Evolutionary conservation across 2,329 filamentous ascomycete genomes (phyloP).

Genomic region (Cladosporium sp.): DNA sequence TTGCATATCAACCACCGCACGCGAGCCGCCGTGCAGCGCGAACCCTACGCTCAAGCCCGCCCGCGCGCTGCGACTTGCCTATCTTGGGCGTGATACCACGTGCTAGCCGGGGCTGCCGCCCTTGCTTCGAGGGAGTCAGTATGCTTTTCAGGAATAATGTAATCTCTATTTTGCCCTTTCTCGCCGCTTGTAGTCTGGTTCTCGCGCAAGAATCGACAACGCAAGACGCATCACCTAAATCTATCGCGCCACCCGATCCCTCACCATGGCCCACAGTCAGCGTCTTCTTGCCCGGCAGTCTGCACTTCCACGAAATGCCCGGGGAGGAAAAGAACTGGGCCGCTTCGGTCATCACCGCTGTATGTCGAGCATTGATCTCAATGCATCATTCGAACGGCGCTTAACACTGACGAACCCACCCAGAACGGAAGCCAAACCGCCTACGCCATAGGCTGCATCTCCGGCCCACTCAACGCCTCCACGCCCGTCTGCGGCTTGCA

Average conservation of each 20-base stretch:
- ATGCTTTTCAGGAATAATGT: neutral
- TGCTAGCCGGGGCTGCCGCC: neutral
- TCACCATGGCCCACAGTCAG: conserved; percentile 13
- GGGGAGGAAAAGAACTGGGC: neutral
- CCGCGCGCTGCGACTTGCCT: neutral
- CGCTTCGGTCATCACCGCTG: conserved; percentile 18
- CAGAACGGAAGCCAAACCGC: conserved; percentile 21
- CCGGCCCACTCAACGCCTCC: conserved; percentile 12
- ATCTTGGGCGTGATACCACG: neutral
- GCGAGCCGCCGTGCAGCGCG: too few species aligned
- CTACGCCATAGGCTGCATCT: conserved; percentile 22
- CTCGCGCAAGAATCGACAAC: neutral
- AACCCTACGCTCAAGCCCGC: too few species aligned
- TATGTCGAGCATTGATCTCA: conserved; percentile 9
- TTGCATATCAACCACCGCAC: too few species aligned
- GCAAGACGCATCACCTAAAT: neutral
- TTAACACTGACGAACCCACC: neutral
- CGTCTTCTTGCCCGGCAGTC: conserved; percentile 12
- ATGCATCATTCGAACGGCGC: too few species aligned
- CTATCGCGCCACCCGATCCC: conserved; percentile 13
- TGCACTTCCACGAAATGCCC: neutral
- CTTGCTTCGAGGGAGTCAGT: neutral
- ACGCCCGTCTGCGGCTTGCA: conserved; percentile 17
- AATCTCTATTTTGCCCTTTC: neutral
- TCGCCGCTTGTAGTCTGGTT: neutral